Conservation (phyloP, 73 alveolate genomes). For the Paramecium sexaurelia region DNA sequence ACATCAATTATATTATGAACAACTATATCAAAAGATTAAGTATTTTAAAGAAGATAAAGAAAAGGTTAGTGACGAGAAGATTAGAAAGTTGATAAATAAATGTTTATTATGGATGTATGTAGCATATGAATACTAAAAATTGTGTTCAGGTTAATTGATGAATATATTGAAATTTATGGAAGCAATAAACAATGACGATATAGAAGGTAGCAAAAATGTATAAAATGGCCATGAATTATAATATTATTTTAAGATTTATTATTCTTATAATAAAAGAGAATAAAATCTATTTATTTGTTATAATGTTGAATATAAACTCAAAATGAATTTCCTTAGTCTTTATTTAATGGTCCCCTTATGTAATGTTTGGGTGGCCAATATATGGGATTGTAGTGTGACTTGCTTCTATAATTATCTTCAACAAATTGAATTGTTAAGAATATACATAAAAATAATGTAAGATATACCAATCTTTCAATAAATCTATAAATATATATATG, state of each 20-base stretch:
- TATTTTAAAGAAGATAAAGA: neutral
- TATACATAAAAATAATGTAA: neutral
- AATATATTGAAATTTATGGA: neutral
- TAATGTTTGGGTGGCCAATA: conserved; percentile 67
- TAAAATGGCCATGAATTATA: neutral
- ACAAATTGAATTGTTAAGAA: neutral
- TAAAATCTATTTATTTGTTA: neutral
- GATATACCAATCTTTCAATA: neutral
- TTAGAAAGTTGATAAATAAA: neutral
- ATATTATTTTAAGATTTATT: neutral
- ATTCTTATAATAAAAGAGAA: too few relatives aligned
- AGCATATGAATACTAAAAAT: neutral
- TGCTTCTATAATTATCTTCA: conserved; percentile 57
- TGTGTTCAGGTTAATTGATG: conserved; percentile 13
- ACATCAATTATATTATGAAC: neutral
- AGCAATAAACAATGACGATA: neutral
- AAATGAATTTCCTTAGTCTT: conserved; percentile 66
- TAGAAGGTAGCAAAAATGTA: neutral
- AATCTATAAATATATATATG: neutral
- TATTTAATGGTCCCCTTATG: conserved; percentile 63
- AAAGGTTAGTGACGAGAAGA: neutral
- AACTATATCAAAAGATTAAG: neutral
- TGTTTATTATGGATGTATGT: neutral
- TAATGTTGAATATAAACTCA: conserved; percentile 34
- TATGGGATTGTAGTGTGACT: conserved; percentile 51